Evolutionary conservation across 352 stramenopile species (phyloP), one percentile per base, ranked within the genome.

Genomic region (Phytophthora gonapodyides): DNA sequence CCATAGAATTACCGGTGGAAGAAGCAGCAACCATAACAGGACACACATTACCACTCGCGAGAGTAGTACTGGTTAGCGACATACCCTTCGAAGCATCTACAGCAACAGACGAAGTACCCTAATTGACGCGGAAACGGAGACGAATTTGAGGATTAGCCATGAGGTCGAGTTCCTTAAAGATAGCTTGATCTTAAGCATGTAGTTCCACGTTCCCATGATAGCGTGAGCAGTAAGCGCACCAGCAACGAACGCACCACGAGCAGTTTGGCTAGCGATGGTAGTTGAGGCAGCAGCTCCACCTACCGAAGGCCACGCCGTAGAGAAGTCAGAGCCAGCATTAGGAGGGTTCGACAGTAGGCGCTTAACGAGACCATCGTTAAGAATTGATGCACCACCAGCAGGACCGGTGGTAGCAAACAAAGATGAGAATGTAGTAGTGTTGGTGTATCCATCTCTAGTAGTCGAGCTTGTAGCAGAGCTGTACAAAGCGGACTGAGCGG

Each of bases 371-470:
- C 45, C 51, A 15, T 67, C 36, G 19, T 72, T 72, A 30, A 21
- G 2, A 21, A 51, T 53, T 1, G 34, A 21, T 42, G 53, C 41
- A 35, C 24, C 51, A 50, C 21, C 33, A 17, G 21, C 13, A 51
- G 45, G 13, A 5, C 40, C 9, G 33, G 50, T 17, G 4, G 41
- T 36, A 12, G 36, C 24, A 9, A 42, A 57, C 8, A 31, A 12
- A 7, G 27, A 35, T 17, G 51, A 45, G 31, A 67, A 60, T 2
- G 42, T 30, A 13, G 38, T 51, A 30, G 42, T 71, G 15, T 75
- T 75, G 0, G 40, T 51, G 27, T 55, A 75, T 2, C 67, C 61
- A 45, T 71, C 66, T 35, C 66, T 60, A 34, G n/a, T 37, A 16
- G 19, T 45, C n/a, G 35, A 38, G 2, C 12, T 21, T 42, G 54